Evolutionary conservation across 2,329 filamentous ascomycete species (phyloP).

Genomic region (Colletotrichum sp.): DNA sequence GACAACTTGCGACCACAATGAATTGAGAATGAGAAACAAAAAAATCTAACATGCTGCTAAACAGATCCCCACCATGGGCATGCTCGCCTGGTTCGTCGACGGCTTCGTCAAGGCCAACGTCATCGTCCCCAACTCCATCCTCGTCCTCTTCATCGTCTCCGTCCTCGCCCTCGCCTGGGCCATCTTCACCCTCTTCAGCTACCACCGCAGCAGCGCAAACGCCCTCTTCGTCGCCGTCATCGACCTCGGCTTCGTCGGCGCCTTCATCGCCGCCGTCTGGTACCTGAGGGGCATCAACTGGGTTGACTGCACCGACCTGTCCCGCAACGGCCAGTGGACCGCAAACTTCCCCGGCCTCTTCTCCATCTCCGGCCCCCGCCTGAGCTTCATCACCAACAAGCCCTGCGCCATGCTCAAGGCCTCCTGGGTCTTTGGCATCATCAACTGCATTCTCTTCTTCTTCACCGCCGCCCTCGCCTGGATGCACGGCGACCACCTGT

Average conservation of each 20-base stretch:
- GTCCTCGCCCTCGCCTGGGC: slow-evolving; percentile 69
- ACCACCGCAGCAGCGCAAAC: slow-evolving; percentile 66
- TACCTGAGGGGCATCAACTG: slow-evolving; percentile 62
- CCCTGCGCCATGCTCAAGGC: slow-evolving; percentile 93
- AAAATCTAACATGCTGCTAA: not conserved
- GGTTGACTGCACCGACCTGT: slow-evolving; percentile 72
- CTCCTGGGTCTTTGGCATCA: slow-evolving; percentile 86
- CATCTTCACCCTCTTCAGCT: slow-evolving; percentile 69
- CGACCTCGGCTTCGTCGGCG: slow-evolving; percentile 67
- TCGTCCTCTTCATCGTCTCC: slow-evolving; percentile 72
- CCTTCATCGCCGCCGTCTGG: slow-evolving; percentile 68
- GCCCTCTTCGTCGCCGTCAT: slow-evolving; percentile 65
- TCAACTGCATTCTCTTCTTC: slow-evolving; percentile 83
- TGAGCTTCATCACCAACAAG: slow-evolving; percentile 68
- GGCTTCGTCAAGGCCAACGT: slow-evolving; percentile 61
- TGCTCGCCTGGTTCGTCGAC: slow-evolving; percentile 71
- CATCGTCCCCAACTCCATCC: slow-evolving; percentile 66
- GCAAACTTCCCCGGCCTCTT: slow-evolving; percentile 68
- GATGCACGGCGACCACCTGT: slow-evolving; percentile 53
- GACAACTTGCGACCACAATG: not conserved
- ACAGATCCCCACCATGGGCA: slow-evolving; percentile 69
- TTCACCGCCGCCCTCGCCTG: slow-evolving; percentile 76
- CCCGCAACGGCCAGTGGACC: slow-evolving; percentile 53
- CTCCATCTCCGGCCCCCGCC: slow-evolving; percentile 54
- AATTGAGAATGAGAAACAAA: not conserved